These are phyloP conservation scores for Geotrichum bryndzae DNA, from an alignment of 1,139 yeast genomes.

Conservation along the genomic window DNA sequence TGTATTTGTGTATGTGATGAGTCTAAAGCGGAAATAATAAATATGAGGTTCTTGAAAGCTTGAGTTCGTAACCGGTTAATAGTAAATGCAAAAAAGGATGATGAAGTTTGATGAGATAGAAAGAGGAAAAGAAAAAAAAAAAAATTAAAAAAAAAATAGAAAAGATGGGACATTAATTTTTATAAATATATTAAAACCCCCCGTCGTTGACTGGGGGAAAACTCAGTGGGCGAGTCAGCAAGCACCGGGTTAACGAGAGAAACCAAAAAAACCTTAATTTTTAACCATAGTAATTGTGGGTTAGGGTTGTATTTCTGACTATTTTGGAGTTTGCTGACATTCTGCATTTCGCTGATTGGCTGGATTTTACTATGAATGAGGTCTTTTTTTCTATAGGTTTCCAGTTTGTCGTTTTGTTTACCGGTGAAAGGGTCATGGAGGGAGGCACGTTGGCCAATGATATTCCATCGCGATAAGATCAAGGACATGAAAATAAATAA, in stretches of 20 bases:
- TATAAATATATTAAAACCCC: neutral
- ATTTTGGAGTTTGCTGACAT: neutral
- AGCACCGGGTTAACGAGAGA: neutral
- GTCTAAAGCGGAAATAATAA: neutral
- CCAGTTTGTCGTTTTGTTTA: neutral
- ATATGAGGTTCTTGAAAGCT: neutral
- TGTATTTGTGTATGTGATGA: neutral
- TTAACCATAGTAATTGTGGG: neutral
- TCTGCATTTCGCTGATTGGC: neutral
- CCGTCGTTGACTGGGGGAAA: neutral
- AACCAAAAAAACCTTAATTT: neutral
- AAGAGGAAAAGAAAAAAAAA: neutral
- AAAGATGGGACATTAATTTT: neutral
- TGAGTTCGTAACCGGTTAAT: neutral
- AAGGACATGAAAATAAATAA: neutral
- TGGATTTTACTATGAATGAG: neutral
- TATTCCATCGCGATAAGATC: neutral
- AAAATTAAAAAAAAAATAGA: neutral
- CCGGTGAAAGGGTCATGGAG: neutral
- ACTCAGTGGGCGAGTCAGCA: neutral
- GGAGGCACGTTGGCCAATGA: neutral
- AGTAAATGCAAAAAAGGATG: neutral
- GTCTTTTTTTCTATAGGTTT: neutral
- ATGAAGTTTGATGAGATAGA: neutral
- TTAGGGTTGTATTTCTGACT: neutral